Evolutionary conservation across 768 basidiomycete species (phyloP), one percentile per base, ranked within the genome.

Genomic region (Hortiboletus flavorubellus): DNA sequence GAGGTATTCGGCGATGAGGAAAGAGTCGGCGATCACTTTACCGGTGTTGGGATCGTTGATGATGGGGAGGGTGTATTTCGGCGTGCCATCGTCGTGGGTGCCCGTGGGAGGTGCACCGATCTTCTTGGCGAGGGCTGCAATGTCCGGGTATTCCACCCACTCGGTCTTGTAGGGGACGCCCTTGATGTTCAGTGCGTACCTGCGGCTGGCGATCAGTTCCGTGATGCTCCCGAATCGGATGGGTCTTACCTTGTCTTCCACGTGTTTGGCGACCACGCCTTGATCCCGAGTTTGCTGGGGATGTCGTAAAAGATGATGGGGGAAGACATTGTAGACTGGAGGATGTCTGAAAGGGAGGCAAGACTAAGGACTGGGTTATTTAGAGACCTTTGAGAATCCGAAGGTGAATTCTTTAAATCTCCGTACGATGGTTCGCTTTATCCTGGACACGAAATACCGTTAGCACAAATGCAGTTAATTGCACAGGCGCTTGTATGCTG

Each of bases 261-360:
- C 34, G 76, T 75, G 54, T 79, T 80, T 8, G 77, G 75, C 5
- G 77, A 76, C 73, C 76, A 80, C 8, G 72, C 68, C 5, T 63
- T 66, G 45, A 8, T 50, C 1, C 61, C 51, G 6, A 68, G 48
- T 39, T 60, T 68, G 35, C 72, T 70, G 21, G 76, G 74, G 40
- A 81, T 74, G 51, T 80, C 80, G 65, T 79, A 81, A 43, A 79
- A 64, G 54, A 77, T 74, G 54, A 67, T 69, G 16, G 64, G 63
- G 23, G 46, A 56, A 14, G 55, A 12, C 71, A 74, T 73, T 33
- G 59, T 44, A 49, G 34, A 43, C 6, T 29, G 23, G 39, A 47
- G 5, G 35, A 47, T 46, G 8, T 29, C 40, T n/a, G 14, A 11
- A 16, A 38, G 14, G 26, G 23, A 31, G 43, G 16, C 33, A 43